Base-by-base conservation (phyloP, 768 basidiomycete species). In the Leccinum arenicola region DNA sequence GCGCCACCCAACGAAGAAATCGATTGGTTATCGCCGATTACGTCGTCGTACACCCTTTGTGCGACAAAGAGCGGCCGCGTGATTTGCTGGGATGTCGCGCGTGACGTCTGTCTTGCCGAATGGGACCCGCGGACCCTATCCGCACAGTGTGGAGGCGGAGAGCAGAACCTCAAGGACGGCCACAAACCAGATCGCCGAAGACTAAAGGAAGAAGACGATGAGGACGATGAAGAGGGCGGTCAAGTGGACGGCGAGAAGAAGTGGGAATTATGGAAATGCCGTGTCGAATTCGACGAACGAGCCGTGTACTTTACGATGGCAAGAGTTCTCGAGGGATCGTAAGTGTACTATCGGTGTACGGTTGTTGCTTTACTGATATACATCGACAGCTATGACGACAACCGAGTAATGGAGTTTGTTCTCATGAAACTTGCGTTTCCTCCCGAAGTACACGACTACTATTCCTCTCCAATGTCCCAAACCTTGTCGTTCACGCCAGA, bases 241-340 rank as follows among this genome's bases (percentile, higher is more conserved):
- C 2, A 45, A 19, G 15, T 17, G 3, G 59, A 67, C 2, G 43
- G 55, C 3, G 76, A 79, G 49, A 73, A 74, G 52, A 73, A 74
- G 25, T 89, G 88, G 87, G 86, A 88, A 64, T 66, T 90, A 6
- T 89, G 88, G 88, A 90, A 90, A 65, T 89, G 88, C 63, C 74
- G 88, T 9, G 87, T 90, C 17, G 88, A 89, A 66, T 89, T 88
- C 66, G 87, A 88, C 43, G 81, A 84, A 62, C 75, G 84, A 58
- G 82, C 84, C 0, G 87, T 89, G 36, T 90, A 82, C 70, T 88
- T 90, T 65, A 87, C 84, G 0, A 89, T 89, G 87, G 88, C 88
- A 1, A 86, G 84, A 67, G 79, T 85, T 29, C 63, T 87, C 21
- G 68, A 75, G 33, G 77, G 76, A 59, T 76, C 78, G 82, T 83